Evolutionary conservation across 768 basidiomycete species (phyloP).

Genomic region (Mycena polygramma): DNA sequence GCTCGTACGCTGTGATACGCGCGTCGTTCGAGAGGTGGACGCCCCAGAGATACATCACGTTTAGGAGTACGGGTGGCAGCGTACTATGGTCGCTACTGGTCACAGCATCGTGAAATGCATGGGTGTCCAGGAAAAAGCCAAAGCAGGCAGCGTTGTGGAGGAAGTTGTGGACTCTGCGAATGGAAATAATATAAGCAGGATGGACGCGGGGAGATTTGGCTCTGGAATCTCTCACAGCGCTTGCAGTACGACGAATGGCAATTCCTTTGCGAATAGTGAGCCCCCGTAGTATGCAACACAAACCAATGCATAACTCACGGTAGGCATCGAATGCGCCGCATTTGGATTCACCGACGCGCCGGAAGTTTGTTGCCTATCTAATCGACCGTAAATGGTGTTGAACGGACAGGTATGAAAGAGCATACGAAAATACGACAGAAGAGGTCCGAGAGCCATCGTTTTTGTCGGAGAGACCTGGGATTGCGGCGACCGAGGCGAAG

Average conservation of each 20-base stretch:
- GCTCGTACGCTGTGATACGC: constrained; percentile 44
- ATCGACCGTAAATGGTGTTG: background rate
- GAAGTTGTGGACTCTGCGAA: constrained; percentile 43
- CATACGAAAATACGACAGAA: constrained; percentile 28
- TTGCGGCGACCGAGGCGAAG: background rate
- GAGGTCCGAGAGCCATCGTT: constrained; percentile 19
- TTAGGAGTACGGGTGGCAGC: constrained; percentile 43
- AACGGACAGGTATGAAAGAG: background rate
- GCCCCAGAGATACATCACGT: constrained; percentile 43
- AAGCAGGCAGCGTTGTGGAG: constrained; percentile 53
- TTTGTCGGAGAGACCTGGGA: constrained; percentile 6
- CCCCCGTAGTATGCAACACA: background rate
- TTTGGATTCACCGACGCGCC: background rate
- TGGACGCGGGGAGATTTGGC: too few species aligned
- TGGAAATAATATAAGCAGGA: too few species aligned
- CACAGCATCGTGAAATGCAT: constrained; percentile 51
- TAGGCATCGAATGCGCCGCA: constrained; percentile 6
- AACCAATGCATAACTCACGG: constrained; percentile 1
- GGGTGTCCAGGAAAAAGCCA: constrained; percentile 59
- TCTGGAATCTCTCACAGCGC: constrained; percentile 14
- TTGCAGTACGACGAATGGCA: constrained; percentile 31
- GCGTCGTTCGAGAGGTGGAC: constrained; percentile 30
- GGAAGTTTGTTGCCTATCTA: constrained; percentile 29
- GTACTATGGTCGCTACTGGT: constrained; percentile 29
- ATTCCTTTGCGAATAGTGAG: constrained; percentile 5